Percentiles rank a stretch among this genome's conserved stretches.
Evolutionary conservation across 805 yeast species (phyloP).

Genomic region (Cyberlindnera xishuangbannaensis): DNA sequence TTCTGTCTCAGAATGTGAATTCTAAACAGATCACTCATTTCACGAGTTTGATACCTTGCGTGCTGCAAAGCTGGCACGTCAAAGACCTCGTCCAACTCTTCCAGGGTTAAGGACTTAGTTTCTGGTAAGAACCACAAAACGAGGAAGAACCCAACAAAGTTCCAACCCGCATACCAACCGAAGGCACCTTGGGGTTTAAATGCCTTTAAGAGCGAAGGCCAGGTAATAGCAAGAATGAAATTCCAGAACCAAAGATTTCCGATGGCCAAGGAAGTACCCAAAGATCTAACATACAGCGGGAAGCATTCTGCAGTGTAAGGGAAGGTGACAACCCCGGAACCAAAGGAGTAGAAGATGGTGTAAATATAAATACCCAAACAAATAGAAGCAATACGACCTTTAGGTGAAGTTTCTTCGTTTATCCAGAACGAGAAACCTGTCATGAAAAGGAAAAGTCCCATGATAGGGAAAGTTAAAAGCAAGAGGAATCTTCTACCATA

Average conservation of each 20-base stretch:
- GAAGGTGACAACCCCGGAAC: slow-evolving; percentile 89
- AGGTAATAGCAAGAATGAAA: slow-evolving; percentile 63
- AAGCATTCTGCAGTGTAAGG: slow-evolving; percentile 83
- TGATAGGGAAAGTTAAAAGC: slow-evolving; percentile 55
- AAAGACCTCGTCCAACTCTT: slow-evolving; percentile 67
- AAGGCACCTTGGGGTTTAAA: slow-evolving; percentile 82
- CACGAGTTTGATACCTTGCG: slow-evolving; percentile 41
- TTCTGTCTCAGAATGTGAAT: slow-evolving; percentile 41
- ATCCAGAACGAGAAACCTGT: slow-evolving; percentile 74
- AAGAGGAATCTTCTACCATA: slow-evolving; percentile 66
- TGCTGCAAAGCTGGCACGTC: slow-evolving; percentile 52
- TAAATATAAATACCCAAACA: slow-evolving; percentile 70
- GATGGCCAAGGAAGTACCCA: slow-evolving; percentile 77
- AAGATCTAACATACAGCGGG: slow-evolving; percentile 72
- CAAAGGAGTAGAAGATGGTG: slow-evolving; percentile 70
- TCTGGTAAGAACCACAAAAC: slow-evolving; percentile 69
- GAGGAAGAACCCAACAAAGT: slow-evolving; percentile 60
- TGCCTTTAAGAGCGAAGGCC: slow-evolving; percentile 66
- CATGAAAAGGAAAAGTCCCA: slow-evolving; percentile 53
- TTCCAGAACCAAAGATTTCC: slow-evolving; percentile 73
- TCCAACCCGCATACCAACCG: slow-evolving; percentile 87
- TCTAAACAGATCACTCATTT: slow-evolving; percentile 38
- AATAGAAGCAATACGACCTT: slow-evolving; percentile 61
- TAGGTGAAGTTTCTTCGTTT: slow-evolving; percentile 31
- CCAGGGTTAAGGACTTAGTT: slow-evolving; percentile 60